Evolutionary conservation across 148 eudicot species (phyloP).

Genomic region (Fagopyrum esculentum): DNA sequence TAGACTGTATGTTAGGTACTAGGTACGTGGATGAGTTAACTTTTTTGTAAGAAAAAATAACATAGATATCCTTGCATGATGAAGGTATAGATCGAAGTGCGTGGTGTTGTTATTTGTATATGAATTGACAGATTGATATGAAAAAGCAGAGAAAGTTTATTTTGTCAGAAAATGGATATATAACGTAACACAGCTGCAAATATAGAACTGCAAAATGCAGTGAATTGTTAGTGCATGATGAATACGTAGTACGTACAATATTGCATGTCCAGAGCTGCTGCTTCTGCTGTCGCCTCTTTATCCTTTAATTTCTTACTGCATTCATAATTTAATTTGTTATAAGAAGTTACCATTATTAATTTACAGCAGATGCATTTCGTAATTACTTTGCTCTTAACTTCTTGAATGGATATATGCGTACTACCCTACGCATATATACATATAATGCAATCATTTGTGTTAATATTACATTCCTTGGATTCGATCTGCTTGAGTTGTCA

Average conservation of each 20-base stretch:
- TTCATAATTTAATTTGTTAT: background rate
- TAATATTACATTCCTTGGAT: background rate
- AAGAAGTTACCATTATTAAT: background rate
- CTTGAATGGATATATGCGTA: too few species aligned
- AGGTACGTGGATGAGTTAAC: background rate
- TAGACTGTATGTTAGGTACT: too few species aligned
- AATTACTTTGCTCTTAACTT: too few species aligned
- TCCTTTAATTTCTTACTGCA: background rate
- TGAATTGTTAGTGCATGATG: too few species aligned
- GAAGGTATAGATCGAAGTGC: too few species aligned
- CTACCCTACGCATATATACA: background rate
- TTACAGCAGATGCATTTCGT: background rate
- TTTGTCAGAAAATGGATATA: too few species aligned
- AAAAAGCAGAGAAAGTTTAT: background rate
- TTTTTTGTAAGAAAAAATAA: too few species aligned
- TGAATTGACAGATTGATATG: background rate
- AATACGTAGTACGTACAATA: background rate
- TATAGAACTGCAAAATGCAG: background rate
- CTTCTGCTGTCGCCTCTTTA: background rate
- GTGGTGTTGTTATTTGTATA: too few species aligned
- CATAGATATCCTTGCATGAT: too few species aligned
- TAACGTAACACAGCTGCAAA: background rate
- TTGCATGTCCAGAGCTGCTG: background rate
- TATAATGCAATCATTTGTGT: background rate
- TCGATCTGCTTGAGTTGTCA: slow-evolving; percentile 1